These are phyloP conservation scores for Candida ulmi DNA, from an alignment of 805 yeast species.

Conservation along the genomic window DNA sequence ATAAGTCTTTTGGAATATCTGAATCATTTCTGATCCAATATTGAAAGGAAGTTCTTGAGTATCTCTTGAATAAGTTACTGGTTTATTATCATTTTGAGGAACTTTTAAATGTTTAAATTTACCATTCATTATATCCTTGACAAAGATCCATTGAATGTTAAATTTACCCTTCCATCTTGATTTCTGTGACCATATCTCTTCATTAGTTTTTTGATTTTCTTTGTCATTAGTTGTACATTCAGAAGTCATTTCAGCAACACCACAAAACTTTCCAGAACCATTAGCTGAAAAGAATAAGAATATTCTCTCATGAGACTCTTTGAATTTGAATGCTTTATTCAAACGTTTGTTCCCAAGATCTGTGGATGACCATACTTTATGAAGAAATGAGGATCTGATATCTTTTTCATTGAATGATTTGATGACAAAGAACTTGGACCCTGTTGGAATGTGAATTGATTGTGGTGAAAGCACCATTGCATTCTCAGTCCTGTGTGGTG, in stretches of 20 bases:
- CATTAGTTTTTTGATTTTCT: constrained; percentile 19
- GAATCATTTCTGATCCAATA: constrained; percentile 41
- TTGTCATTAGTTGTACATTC: constrained; percentile 25
- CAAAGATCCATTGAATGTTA: constrained; percentile 46
- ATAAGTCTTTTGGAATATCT: constrained; percentile 29
- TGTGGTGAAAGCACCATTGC: constrained; percentile 11
- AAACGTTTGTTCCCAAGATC: constrained; percentile 49
- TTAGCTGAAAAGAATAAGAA: constrained; percentile 54
- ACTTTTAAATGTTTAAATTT: constrained; percentile 39
- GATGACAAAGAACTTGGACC: constrained; percentile 42
- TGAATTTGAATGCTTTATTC: constrained; percentile 32
- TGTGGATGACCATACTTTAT: constrained; percentile 57
- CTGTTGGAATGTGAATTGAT: constrained; percentile 22
- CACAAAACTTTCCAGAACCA: constrained; percentile 52
- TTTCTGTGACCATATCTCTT: constrained; percentile 41
- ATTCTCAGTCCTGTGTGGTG: not conserved
- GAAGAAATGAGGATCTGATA: constrained; percentile 41
- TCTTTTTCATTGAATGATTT: constrained; percentile 47
- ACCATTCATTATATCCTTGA: constrained; percentile 46
- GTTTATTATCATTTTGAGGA: constrained; percentile 39
- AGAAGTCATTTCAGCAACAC: constrained; percentile 48
- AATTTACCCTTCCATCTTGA: constrained; percentile 47
- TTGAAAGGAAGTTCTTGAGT: constrained; percentile 52
- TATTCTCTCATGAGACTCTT: constrained; percentile 25
- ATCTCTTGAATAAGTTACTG: constrained; percentile 56